Conservation (phyloP, 257 asterid species). For the Salvia hispanica region DNA sequence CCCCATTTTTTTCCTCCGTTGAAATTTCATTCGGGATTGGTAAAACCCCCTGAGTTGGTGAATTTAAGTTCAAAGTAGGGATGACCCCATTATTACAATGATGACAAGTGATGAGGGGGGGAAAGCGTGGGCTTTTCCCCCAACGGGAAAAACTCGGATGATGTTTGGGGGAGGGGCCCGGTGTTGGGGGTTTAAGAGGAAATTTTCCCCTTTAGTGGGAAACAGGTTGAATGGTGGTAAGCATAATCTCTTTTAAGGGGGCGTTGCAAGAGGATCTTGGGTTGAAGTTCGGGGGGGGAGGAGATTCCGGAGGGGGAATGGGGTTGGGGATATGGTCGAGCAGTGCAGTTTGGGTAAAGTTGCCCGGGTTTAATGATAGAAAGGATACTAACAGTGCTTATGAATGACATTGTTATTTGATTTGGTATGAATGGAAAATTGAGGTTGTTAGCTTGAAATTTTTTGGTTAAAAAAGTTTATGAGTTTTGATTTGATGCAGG, state of each 20-base stretch:
- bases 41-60: slow-evolving; percentile 56
- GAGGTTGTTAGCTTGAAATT: background rate
- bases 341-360: slow-evolving; percentile 43
- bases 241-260: slow-evolving; percentile 59
- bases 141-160: slow-evolving; percentile 50
- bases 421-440: background rate
- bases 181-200: slow-evolving; percentile 45
- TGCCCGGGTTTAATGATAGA: slow-evolving; percentile 37
- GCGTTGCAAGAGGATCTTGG: slow-evolving; percentile 60
- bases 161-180: slow-evolving; percentile 43
- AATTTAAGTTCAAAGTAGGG: slow-evolving; percentile 54
- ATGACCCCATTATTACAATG: slow-evolving; percentile 54
- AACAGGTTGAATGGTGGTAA: slow-evolving; percentile 29
- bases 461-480: slow-evolving; percentile 15
- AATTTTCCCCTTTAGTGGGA: slow-evolving; percentile 30
- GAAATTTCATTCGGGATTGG: slow-evolving; percentile 69
- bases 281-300: slow-evolving; percentile 62
- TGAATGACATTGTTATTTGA: slow-evolving; percentile 45
- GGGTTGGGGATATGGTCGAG: slow-evolving; percentile 43
- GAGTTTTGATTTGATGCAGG: slow-evolving; percentile 52
- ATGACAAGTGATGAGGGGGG: slow-evolving; percentile 56
- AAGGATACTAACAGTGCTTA: slow-evolving; percentile 71
- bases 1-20: slow-evolving; percentile 77
- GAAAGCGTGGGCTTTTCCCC: slow-evolving; percentile 77
- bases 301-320: slow-evolving; percentile 49